Base-by-base conservation (phyloP, 1,284 basidiomycete genomes). In the Waitea zeae region DNA sequence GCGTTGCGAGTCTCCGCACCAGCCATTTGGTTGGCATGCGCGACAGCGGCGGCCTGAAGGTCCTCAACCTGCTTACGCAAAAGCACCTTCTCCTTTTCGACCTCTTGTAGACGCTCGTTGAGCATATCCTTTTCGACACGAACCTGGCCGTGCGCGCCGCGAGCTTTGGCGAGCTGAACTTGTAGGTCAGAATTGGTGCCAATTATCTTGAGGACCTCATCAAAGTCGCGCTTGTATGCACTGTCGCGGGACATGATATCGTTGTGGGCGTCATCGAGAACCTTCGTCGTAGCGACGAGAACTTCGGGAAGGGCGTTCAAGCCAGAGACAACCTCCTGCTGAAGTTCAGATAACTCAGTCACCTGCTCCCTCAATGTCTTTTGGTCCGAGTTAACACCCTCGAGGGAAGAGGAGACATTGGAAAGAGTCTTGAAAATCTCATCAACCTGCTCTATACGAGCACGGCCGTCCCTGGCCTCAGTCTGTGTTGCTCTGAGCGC, bases 61-160 rank as follows among this genome's bases (percentile, higher is more conserved):
- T 69, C 68, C 35, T 72, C 69, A 7, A 73, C 47, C 41, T 72
- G 67, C 7, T 45, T 42, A 26, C 64, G 63, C 33, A 80, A 49
- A 5, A 54, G 53, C 13, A 81, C 74, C 12, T 75, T 66, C 37
- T 84, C 80, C 14, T 48, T 56, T 46, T 84, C 80, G 1, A 59
- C 56, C n/a, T 57, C 54, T 22, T 49, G 53, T 17, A 80, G 52
- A 41, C 74, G 75, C 41, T 81, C 76, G 26, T 46, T 52, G 22
- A 82, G 49, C 31, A 67, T 57, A 37, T 83, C 81, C 54, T 83
- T 83, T 58, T 86, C 81, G 14, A 78, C 78, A n/a, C 77, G 70
- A 7, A 77, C 64, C 47, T 79, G 74, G 3, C 79, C 79, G 45
- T 82, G 75, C 12, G 70, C 69, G 13, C 69, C 68, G 33, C 80